Percentiles rank a stretch among this genome's conserved stretches.
phyloP scores from a whole-genome alignment of 1,139 yeast genomes.

The Meyerozyma carpophila region DNA sequence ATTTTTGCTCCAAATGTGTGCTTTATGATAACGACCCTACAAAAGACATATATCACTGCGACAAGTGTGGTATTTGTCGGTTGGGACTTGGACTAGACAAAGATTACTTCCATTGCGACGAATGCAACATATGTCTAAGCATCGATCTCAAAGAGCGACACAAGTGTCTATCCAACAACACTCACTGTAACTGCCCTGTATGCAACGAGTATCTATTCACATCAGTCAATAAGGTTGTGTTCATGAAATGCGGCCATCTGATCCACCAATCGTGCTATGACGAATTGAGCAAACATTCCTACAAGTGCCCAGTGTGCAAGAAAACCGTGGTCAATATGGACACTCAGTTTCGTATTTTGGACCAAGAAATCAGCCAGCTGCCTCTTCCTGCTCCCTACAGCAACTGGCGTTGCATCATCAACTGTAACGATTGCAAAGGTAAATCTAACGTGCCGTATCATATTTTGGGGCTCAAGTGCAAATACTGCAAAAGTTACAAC shows the following conservation, averaged over 20 bases:
- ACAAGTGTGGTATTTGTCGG: conserved; percentile 88
- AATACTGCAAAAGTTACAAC: conserved; percentile 80
- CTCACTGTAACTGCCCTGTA: conserved; percentile 89
- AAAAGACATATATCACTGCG: conserved; percentile 87
- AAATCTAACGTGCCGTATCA: conserved; percentile 75
- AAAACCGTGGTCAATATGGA: conserved; percentile 83
- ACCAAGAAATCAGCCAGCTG: conserved; percentile 72
- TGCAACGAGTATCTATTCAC: conserved; percentile 90
- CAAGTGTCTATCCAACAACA: conserved; percentile 78
- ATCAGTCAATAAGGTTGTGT: conserved; percentile 78
- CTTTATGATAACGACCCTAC: conserved; percentile 78
- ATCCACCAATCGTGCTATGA: conserved; percentile 83
- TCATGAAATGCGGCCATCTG: conserved; percentile 93
- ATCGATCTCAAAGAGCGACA: conserved; percentile 75
- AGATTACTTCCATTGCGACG: conserved; percentile 86
- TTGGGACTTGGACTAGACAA: conserved; percentile 82
- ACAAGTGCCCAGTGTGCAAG: conserved; percentile 88
- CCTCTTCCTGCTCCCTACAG: conserved; percentile 77
- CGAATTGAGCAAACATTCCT: conserved; percentile 72
- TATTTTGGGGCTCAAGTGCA: conserved; percentile 81
- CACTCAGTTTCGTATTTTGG: conserved; percentile 79
- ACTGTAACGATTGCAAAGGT: conserved; percentile 88
- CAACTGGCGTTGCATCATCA: conserved; percentile 69
- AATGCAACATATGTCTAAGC: conserved; percentile 86
- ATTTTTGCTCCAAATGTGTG: conserved; percentile 73